Conservation (phyloP, 768 basidiomycete species). For the Leccinellum luteum region DNA sequence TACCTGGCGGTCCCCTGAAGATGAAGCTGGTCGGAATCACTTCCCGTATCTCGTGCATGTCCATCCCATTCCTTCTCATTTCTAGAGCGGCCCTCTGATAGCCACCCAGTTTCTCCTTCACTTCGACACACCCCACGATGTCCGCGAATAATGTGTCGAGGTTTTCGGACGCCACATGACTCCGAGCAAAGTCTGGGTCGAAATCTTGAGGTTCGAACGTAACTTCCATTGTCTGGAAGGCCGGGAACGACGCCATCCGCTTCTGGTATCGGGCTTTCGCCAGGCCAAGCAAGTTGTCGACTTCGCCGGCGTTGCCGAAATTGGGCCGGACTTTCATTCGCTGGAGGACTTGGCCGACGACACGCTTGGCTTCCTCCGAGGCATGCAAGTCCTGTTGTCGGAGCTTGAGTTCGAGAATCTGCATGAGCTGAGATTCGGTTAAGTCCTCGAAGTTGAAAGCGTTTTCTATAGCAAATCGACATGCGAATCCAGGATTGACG, state of each 20-base stretch:
- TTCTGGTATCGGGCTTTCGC: not conserved
- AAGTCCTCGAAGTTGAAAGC: not conserved
- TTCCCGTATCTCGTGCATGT: not conserved
- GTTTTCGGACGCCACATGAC: not conserved
- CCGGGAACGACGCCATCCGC: not conserved
- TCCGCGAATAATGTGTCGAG: not conserved
- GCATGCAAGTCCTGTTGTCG: not conserved
- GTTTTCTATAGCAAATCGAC: not conserved
- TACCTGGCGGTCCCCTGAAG: not conserved
- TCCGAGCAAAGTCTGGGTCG: not conserved
- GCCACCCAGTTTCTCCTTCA: not conserved
- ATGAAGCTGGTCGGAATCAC: not conserved
- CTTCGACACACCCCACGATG: not conserved
- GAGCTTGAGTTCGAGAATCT: not conserved
- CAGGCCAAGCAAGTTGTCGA: not conserved
- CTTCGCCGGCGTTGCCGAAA: not conserved
- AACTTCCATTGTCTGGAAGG: not conserved
- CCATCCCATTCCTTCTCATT: not conserved
- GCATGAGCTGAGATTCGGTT: not conserved
- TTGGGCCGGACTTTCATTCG: not conserved
- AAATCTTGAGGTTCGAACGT: not conserved
- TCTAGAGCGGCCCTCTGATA: not conserved
- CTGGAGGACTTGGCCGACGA: not conserved
- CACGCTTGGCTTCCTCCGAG: not conserved
- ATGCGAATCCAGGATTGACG: not conserved